phyloP scores from a whole-genome alignment of 148 eudicot species.

The Cornus controversa region DNA sequence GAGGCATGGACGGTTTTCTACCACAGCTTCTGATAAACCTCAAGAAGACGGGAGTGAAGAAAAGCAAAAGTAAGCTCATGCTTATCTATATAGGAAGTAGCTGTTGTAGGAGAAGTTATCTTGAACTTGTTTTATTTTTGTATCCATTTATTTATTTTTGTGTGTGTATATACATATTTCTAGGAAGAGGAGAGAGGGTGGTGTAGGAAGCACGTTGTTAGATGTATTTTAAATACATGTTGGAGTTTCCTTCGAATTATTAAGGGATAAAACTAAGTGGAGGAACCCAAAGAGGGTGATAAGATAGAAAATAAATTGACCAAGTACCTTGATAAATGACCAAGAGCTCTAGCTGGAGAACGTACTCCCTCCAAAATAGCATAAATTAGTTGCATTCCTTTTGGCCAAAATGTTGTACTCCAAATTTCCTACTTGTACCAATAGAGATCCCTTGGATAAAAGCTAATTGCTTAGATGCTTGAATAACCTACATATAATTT shows the following conservation, averaged over 20 bases:
- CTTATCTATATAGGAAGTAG: neutral
- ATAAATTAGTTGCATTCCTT: neutral
- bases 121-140: neutral
- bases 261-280: neutral
- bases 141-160: no score
- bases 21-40: conserved; percentile 36
- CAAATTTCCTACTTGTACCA: no score
- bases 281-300: neutral
- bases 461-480: no score
- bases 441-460: no score
- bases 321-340: neutral
- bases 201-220: neutral
- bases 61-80: conserved; percentile 36
- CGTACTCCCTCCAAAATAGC: neutral
- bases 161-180: no score
- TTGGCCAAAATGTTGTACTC: neutral
- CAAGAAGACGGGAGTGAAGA: conserved; percentile 36
- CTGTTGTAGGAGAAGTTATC: neutral
- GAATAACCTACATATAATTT: no score
- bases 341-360: neutral
- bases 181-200: no score
- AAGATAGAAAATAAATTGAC: no score
- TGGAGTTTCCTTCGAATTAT: neutral
- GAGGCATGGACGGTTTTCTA: conserved; percentile 39
- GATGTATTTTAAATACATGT: no score